phyloP scores from a whole-genome alignment of 345 rosid species.

The Eucalyptus brandiana region DNA sequence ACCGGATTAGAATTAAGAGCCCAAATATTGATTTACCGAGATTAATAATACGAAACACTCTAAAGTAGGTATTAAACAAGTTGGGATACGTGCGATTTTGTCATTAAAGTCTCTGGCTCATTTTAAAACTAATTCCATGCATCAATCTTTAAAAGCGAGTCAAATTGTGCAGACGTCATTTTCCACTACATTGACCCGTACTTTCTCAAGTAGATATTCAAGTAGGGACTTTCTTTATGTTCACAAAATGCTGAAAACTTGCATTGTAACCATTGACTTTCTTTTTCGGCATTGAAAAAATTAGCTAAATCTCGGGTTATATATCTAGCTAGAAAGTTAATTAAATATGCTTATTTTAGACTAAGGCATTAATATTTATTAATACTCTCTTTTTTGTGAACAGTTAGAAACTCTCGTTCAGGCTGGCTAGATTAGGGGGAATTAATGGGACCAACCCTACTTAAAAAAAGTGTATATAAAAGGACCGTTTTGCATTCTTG shows the following conservation, averaged over 20 bases:
- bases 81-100: background rate
- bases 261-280: background rate
- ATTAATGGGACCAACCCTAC: background rate
- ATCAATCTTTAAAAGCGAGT: background rate
- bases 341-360: background rate
- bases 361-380: background rate
- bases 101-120: background rate
- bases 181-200: background rate
- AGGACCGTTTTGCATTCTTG: background rate
- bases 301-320: background rate
- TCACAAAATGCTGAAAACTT: background rate
- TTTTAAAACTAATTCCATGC: background rate
- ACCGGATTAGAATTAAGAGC: background rate
- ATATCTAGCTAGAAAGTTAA: background rate
- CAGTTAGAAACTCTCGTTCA: background rate
- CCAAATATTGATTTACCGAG: background rate
- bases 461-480: background rate
- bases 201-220: background rate
- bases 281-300: background rate
- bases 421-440: background rate
- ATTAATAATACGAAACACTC: background rate
- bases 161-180: background rate
- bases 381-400: background rate
- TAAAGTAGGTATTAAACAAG: background rate
- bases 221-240: background rate